Evolutionary conservation across 805 yeast genomes (phyloP).

Genomic region (Torulaspora franciscae): DNA sequence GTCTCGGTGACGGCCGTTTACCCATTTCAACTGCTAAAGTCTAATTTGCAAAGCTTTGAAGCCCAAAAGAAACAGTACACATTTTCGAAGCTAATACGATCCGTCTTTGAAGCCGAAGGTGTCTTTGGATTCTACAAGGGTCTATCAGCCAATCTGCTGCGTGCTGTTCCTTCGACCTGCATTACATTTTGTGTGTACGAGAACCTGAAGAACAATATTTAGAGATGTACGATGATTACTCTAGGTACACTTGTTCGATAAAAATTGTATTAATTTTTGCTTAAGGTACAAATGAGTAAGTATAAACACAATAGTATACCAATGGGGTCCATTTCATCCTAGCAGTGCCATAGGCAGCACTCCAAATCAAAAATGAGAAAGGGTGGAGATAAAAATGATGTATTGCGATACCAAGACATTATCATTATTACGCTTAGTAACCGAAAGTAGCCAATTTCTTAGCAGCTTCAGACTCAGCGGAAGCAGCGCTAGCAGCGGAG

Average conservation of each 20-base stretch:
- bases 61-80: constrained; percentile 25
- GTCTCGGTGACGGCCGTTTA: constrained; percentile 64
- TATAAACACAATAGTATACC: constrained; percentile 20
- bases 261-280: constrained; percentile 16
- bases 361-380: constrained; percentile 5
- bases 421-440: constrained; percentile 59
- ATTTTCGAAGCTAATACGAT: constrained; percentile 34
- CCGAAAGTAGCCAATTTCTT: constrained; percentile 94
- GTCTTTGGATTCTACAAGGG: constrained; percentile 77
- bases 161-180: constrained; percentile 92
- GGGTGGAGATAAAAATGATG: constrained; percentile 16
- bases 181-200: constrained; percentile 87
- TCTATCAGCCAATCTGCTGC: constrained; percentile 62
- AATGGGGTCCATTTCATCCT: constrained; percentile 7
- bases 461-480: constrained; percentile 87
- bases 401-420: constrained; percentile 15
- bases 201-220: constrained; percentile 38
- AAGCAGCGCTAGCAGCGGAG: constrained; percentile 76
- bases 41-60: constrained; percentile 61
- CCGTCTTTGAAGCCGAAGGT: constrained; percentile 50
- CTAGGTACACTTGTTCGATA: constrained; percentile 8
- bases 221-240: background rate
- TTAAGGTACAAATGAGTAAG: constrained; percentile 20
- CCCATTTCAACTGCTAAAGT: constrained; percentile 77
- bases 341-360: background rate